Evolutionary conservation across 208 protist species (phyloP).

Genomic region (Acanthamoeba lugdunensis): DNA sequence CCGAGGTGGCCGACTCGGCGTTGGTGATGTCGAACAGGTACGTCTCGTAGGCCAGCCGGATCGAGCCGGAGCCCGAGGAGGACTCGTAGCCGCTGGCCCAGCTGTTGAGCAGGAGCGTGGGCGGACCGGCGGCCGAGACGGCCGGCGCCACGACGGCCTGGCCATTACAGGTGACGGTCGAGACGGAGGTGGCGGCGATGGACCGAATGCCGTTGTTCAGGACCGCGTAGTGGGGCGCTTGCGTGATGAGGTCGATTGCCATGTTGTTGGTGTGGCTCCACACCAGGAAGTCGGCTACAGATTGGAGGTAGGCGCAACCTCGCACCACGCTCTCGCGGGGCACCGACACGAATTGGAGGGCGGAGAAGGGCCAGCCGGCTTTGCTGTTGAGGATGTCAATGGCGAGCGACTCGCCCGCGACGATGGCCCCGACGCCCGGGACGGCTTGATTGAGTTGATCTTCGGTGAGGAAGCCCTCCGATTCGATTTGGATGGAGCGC

Average conservation of each 20-base stretch:
- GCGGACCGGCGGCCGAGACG: not conserved
- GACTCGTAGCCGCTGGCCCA: constrained; percentile 9
- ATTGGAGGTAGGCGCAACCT: not conserved
- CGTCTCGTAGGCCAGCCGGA: not conserved
- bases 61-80: not conserved
- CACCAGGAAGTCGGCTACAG: constrained; percentile 1
- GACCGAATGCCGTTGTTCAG: not conserved
- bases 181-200: not conserved
- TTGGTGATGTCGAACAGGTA: not conserved
- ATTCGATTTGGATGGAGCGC: too few relatives aligned
- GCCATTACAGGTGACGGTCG: not conserved
- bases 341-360: not conserved
- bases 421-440: not conserved
- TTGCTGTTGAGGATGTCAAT: not conserved
- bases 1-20: not conserved
- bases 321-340: not conserved
- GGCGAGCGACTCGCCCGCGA: not conserved
- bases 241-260: not conserved
- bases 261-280: constrained; percentile 9
- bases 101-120: not conserved
- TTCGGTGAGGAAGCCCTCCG: too few relatives aligned
- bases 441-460: too few relatives aligned
- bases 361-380: not conserved
- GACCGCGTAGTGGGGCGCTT: not conserved
- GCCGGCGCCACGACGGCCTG: not conserved